phyloP scores from a whole-genome alignment of 495 filamentous ascomycete species.

The Parathielavia hyrcaniae region DNA sequence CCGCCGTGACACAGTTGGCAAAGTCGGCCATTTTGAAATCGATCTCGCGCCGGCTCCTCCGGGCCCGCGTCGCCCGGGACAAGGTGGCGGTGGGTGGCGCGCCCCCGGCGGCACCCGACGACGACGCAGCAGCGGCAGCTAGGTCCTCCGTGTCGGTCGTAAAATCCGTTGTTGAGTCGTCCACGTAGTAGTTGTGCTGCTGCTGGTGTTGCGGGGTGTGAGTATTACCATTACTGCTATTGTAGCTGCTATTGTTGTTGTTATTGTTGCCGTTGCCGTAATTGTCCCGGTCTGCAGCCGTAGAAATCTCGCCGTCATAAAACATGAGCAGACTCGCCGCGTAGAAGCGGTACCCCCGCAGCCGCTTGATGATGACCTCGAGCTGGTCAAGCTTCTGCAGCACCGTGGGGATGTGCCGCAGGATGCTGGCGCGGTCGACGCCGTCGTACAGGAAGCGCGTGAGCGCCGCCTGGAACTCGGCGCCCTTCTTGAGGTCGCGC shows the following conservation, averaged over 20 bases:
- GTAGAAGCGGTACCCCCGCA: constrained; percentile 89
- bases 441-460: constrained; percentile 89
- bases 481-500: constrained; percentile 77
- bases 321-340: constrained; percentile 90
- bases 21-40: constrained; percentile 98
- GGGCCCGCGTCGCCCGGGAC: too few relatives aligned
- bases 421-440: constrained; percentile 66
- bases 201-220: not conserved
- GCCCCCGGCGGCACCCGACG: constrained; percentile 12
- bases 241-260: not conserved
- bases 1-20: constrained; percentile 90
- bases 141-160: constrained; percentile 47
- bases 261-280: too few relatives aligned
- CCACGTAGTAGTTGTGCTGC: constrained; percentile 38
- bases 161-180: constrained; percentile 45
- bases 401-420: constrained; percentile 78
- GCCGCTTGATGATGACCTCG: constrained; percentile 70
- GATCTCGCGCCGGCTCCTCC: constrained; percentile 50
- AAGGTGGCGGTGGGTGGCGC: too few relatives aligned
- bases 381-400: constrained; percentile 73
- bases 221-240: not conserved
- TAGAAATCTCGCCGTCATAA: constrained; percentile 67
- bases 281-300: too few relatives aligned
- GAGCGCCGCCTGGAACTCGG: constrained; percentile 83
- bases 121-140: not conserved